A percentile compares a stretch with the other conserved stretches of the same genome.
Conservation (phyloP, 1,284 basidiomycete species). For the Microbotryum saponariae region DNA sequence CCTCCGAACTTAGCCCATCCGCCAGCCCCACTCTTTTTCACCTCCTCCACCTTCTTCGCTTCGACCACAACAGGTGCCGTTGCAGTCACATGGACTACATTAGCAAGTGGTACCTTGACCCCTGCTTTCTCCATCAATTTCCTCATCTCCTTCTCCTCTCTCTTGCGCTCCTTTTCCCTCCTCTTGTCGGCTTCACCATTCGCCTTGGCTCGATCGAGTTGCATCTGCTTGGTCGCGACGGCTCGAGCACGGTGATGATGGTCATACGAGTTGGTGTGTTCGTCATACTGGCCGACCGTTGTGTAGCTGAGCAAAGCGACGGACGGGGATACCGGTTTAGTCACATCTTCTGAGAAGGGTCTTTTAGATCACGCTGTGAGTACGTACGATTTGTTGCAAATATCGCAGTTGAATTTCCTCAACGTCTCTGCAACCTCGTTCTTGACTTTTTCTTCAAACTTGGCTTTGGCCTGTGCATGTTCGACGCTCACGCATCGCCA, state of each 20-base stretch:
- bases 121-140: slow-evolving; percentile 5
- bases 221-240: slow-evolving; percentile 4
- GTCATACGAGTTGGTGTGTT: slow-evolving; percentile 15
- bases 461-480: slow-evolving; percentile 53
- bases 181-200: slow-evolving; percentile 3
- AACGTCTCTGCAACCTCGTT: slow-evolving; percentile 59
- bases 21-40: background rate
- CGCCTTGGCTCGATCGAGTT: background rate
- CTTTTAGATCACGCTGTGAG: background rate
- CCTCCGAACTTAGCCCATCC: slow-evolving; percentile 6
- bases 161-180: slow-evolving; percentile 6
- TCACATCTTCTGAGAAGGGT: background rate
- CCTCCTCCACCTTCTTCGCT: background rate
- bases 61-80: background rate
- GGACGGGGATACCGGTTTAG: too few relatives aligned
- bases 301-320: slow-evolving; percentile 44
- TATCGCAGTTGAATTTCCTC: slow-evolving; percentile 63
- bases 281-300: slow-evolving; percentile 71
- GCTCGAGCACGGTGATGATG: slow-evolving; percentile 10
- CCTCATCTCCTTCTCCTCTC: slow-evolving; percentile 8
- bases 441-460: slow-evolving; percentile 57
- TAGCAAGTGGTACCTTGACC: background rate
- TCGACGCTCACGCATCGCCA: slow-evolving; percentile 11
- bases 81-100: too few relatives aligned
- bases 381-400: slow-evolving; percentile 66